Percentiles rank a stretch among this genome's conserved stretches.
Conservation (phyloP, 2,329 filamentous ascomycete species). For the Zasmidium cellare region DNA sequence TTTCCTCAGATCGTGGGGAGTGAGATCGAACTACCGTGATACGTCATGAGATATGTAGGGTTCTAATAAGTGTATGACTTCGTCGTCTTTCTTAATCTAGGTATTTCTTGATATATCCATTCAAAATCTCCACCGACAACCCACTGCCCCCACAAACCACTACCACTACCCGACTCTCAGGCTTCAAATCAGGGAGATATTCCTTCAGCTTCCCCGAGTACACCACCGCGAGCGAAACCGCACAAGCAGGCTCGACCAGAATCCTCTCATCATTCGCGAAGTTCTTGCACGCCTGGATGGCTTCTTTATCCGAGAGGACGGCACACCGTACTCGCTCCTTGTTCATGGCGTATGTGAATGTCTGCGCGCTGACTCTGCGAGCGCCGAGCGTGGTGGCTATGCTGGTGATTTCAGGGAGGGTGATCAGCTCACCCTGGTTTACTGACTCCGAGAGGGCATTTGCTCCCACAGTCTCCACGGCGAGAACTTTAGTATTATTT, state of each 20-base stretch:
- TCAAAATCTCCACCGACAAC: constrained; percentile 51
- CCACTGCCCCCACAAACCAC: constrained; percentile 74
- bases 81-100: too few species aligned
- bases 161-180: constrained; percentile 72
- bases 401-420: constrained; percentile 70
- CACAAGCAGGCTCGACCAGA: constrained; percentile 82
- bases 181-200: constrained; percentile 55
- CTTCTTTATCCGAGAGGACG: constrained; percentile 73
- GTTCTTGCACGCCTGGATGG: constrained; percentile 71
- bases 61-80: too few species aligned
- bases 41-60: too few species aligned
- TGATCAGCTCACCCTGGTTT: constrained; percentile 52
- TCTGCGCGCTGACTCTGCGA: constrained; percentile 65
- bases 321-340: constrained; percentile 57
- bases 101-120: constrained; percentile 46
- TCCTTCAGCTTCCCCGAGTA: constrained; percentile 65
- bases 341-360: constrained; percentile 61
- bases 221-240: constrained; percentile 70
- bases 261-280: constrained; percentile 81
- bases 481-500: constrained; percentile 56
- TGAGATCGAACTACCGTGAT: too few species aligned
- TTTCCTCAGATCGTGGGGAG: constrained; percentile 17
- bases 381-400: constrained; percentile 74
- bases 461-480: constrained; percentile 74
- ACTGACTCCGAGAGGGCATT: constrained; percentile 68